Percentiles rank a stretch among this genome's conserved stretches.
Conservation (phyloP, 2,329 filamentous ascomycete species). For the Phialophora chinensis region DNA sequence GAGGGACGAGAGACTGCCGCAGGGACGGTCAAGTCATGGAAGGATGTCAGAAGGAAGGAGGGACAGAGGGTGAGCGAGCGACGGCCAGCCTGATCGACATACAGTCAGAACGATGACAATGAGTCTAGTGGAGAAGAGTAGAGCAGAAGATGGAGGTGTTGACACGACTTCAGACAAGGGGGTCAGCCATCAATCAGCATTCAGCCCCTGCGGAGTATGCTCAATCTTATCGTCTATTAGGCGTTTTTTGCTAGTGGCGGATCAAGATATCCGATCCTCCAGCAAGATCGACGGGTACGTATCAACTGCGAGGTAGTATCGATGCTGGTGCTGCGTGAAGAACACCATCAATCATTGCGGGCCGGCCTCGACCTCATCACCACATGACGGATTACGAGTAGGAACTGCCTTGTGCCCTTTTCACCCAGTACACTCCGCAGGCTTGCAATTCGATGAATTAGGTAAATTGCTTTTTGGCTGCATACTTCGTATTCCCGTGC, state of each 20-base stretch:
- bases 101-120: conserved; percentile 5
- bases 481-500: conserved; percentile 9
- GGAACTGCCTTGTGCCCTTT: neutral
- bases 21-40: conserved; percentile 12
- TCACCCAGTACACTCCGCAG: neutral
- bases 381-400: neutral
- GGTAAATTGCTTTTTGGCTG: conserved; percentile 7
- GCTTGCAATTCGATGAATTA: conserved; percentile 5
- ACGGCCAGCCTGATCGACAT: conserved; percentile 7
- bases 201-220: neutral
- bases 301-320: neutral
- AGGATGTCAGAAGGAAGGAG: conserved; percentile 1
- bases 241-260: conserved; percentile 6
- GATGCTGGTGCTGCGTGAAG: neutral
- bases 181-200: neutral
- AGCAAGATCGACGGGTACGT: neutral
- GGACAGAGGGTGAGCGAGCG: conserved; percentile 1
- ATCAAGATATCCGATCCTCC: conserved; percentile 2
- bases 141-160: neutral
- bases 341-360: neutral
- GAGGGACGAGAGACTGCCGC: conserved; percentile 12
- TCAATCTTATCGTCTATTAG: neutral
- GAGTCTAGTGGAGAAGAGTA: neutral
- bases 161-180: conserved; percentile 1
- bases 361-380: neutral